Conservation (phyloP, 768 basidiomycete species). For the Lanmaoa pseudosensibilis region DNA sequence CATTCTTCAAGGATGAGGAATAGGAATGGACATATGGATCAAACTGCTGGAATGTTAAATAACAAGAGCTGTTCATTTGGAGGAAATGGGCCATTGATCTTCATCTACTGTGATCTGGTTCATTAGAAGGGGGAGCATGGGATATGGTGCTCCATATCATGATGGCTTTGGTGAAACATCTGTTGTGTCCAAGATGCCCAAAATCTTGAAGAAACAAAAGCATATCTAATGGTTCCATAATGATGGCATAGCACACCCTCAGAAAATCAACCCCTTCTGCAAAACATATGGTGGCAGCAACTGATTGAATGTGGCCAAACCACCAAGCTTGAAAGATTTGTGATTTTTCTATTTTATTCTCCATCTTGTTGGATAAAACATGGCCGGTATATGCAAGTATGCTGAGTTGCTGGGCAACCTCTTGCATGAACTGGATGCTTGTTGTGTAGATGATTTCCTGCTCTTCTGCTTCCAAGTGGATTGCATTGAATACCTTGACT, state of each 20-base stretch:
- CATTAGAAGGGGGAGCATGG: too few species aligned
- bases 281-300: slow-evolving; percentile 3
- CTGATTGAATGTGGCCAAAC: background rate
- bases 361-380: slow-evolving; percentile 1
- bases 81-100: too few species aligned
- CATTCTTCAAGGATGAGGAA: too few species aligned
- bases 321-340: too few species aligned
- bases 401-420: background rate
- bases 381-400: slow-evolving; percentile 10
- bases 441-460: slow-evolving; percentile 11
- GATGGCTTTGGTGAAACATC: slow-evolving; percentile 4
- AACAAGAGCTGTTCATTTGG: too few species aligned
- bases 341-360: slow-evolving; percentile 7
- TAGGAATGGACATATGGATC: too few species aligned
- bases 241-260: background rate
- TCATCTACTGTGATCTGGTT: too few species aligned
- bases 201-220: slow-evolving; percentile 15
- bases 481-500: background rate
- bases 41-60: too few species aligned
- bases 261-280: slow-evolving; percentile 8
- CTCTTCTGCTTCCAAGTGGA: background rate
- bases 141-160: slow-evolving; percentile 9
- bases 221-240: background rate
- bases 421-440: background rate
- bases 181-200: slow-evolving; percentile 6